Evolutionary conservation across 1,284 basidiomycete species (phyloP).

Genomic region (Xerocomus cyaneibrunnescens): DNA sequence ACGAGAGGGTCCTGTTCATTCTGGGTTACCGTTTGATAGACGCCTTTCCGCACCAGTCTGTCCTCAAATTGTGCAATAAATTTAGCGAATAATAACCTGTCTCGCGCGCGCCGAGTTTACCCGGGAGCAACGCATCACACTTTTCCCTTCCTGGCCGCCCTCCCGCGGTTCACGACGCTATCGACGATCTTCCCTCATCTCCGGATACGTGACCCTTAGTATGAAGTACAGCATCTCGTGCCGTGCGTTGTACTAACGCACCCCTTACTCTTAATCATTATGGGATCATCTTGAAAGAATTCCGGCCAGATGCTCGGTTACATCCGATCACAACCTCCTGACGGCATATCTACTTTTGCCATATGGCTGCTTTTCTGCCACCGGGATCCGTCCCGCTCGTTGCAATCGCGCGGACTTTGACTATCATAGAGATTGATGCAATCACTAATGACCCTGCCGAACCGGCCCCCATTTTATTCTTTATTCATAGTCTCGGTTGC

Average conservation of each 20-base stretch:
- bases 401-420: slow-evolving; percentile 32
- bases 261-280: slow-evolving; percentile 14
- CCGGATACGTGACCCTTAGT: slow-evolving; percentile 28
- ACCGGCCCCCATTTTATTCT: slow-evolving; percentile 23
- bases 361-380: slow-evolving; percentile 36
- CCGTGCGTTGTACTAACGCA: slow-evolving; percentile 18
- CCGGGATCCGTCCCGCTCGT: slow-evolving; percentile 35
- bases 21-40: slow-evolving; percentile 22
- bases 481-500: slow-evolving; percentile 19
- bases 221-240: slow-evolving; percentile 19
- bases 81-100: slow-evolving; percentile 6
- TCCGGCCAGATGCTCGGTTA: slow-evolving; percentile 21
- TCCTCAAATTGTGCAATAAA: slow-evolving; percentile 7
- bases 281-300: slow-evolving; percentile 18
- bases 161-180: slow-evolving; percentile 14
- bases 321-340: slow-evolving; percentile 26
- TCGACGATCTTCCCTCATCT: slow-evolving; percentile 14
- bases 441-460: slow-evolving; percentile 20
- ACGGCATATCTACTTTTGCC: slow-evolving; percentile 37
- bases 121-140: background rate
- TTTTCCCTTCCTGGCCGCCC: background rate
- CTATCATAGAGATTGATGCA: slow-evolving; percentile 25
- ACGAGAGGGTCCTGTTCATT: slow-evolving; percentile 14
- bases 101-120: background rate
- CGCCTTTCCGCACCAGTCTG: slow-evolving; percentile 7